A percentile compares a stretch with the other conserved stretches of the same genome.
These are phyloP conservation scores for Wickerhamomyces sydowiorum DNA, from an alignment of 805 yeast genomes.

Conservation along the genomic window DNA sequence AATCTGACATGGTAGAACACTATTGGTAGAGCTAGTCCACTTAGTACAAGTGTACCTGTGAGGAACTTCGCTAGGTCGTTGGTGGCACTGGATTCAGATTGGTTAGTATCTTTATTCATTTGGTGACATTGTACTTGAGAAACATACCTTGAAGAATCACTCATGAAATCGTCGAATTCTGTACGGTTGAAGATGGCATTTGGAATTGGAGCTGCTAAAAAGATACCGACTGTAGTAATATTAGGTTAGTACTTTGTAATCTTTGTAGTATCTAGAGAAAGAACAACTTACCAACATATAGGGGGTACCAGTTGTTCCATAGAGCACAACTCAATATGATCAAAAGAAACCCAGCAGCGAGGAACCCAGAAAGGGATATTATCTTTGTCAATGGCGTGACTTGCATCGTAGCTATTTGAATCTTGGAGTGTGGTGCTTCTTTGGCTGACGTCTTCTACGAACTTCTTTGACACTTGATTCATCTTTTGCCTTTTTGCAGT, in stretches of 20 bases:
- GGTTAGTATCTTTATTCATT: slow-evolving; percentile 14
- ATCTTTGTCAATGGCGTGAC: slow-evolving; percentile 68
- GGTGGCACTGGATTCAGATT: slow-evolving; percentile 27
- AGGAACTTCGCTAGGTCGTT: slow-evolving; percentile 75
- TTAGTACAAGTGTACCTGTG: slow-evolving; percentile 69
- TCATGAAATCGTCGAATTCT: slow-evolving; percentile 52
- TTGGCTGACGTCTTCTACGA: no score
- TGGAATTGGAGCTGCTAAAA: slow-evolving; percentile 68
- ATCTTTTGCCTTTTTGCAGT: not conserved
- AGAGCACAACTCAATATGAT: slow-evolving; percentile 86
- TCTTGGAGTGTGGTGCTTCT: no score
- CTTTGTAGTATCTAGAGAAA: not conserved
- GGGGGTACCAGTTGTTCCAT: slow-evolving; percentile 88
- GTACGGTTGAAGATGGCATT: slow-evolving; percentile 49
- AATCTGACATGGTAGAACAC: slow-evolving; percentile 71
- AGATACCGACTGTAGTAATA: slow-evolving; percentile 40
- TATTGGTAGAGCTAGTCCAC: slow-evolving; percentile 73
- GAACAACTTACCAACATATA: slow-evolving; percentile 51
- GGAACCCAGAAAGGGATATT: slow-evolving; percentile 66
- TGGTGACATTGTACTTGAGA: not conserved
- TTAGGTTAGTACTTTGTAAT: not conserved
- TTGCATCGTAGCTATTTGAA: no score
- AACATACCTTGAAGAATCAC: slow-evolving; percentile 40
- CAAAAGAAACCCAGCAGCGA: slow-evolving; percentile 85
- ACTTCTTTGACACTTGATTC: no score